These are phyloP conservation scores for Podospora pseudoanserina DNA, from an alignment of 495 filamentous ascomycete species.

Conservation along the genomic window DNA sequence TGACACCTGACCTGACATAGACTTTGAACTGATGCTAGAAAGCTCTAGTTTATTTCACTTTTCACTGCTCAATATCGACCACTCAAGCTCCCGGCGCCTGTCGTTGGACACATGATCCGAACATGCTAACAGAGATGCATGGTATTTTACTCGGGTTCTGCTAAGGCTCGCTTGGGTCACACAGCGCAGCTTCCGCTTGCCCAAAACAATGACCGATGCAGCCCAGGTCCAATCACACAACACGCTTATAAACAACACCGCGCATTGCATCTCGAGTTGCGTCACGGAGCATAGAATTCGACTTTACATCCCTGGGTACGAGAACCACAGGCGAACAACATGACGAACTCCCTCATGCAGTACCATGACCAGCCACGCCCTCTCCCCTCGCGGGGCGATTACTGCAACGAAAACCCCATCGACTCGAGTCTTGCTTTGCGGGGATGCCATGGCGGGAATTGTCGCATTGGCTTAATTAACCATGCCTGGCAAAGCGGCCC, in stretches of 20 bases:
- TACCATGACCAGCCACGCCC: neutral
- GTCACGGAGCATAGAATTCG: neutral
- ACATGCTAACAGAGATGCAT: neutral
- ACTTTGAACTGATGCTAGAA: too few species aligned
- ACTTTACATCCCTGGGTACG: neutral
- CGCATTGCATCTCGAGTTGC: neutral
- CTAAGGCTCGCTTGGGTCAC: neutral
- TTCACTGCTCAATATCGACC: too few species aligned
- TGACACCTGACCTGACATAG: too few species aligned
- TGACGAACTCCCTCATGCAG: neutral
- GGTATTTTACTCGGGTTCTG: neutral
- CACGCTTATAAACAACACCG: too few species aligned
- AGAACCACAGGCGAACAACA: neutral
- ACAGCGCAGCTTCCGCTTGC: neutral
- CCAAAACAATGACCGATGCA: neutral
- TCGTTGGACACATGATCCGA: too few species aligned
- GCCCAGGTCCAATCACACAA: neutral
- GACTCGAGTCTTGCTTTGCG: neutral
- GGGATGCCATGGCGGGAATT: neutral
- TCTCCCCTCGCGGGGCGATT: neutral
- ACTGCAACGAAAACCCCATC: too few species aligned
- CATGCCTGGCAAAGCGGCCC: constrained; percentile 28
- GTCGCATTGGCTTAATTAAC: constrained; percentile 20
- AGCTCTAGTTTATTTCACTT: too few species aligned
- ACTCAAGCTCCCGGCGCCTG: too few species aligned